Evolutionary conservation across 805 yeast genomes (phyloP), one percentile per base, ranked within the genome.

Genomic region (Saccharomycopsis guyanensis): DNA sequence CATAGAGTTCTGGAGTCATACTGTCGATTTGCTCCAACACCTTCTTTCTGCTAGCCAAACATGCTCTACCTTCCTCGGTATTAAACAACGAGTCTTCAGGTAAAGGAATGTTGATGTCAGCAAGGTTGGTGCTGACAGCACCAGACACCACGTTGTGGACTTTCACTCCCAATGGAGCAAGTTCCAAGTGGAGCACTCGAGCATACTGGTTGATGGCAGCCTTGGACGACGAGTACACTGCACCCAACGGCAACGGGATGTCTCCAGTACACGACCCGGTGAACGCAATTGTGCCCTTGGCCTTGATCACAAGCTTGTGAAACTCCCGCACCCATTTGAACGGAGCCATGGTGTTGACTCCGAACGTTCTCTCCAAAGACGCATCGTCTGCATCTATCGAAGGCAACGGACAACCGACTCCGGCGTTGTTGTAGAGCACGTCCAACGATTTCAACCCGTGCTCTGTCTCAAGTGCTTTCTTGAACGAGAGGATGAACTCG

Each of bases 161-260:
- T 41, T 76, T 68, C 5, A 85, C 91, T 12, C 74, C 83, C 55
- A 82, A 79, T 3, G 86, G 86, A 57, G 75, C 73, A 71, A 85
- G 58, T 60, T 85, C 94, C 20, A 78, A 57, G 43, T 80, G 72
- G 45, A 85, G 63, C 2, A 71, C 72, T 33, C 75, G 71, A 0
- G 86, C 84, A 56, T 78, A 85, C 53, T 75, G 80, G 53, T 82
- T 86, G 47, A 85, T 75, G 0, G 89, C 88, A 5, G 89, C 86
- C 56, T 85, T 85, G 1, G 82, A 60, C 1, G 88, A 71, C 27
- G 80, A 72, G 57, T 85, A 85, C 22, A 77, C 66, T 12, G 81
- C 68, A 1, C 82, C 76, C 59, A 78, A 83, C 19, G 93, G 91
- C 63, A 84, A 76, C 2, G 86, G 79, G 10, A 73, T 62, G 13